Conservation (phyloP, 768 basidiomycete genomes). For the Russula brevipes region DNA sequence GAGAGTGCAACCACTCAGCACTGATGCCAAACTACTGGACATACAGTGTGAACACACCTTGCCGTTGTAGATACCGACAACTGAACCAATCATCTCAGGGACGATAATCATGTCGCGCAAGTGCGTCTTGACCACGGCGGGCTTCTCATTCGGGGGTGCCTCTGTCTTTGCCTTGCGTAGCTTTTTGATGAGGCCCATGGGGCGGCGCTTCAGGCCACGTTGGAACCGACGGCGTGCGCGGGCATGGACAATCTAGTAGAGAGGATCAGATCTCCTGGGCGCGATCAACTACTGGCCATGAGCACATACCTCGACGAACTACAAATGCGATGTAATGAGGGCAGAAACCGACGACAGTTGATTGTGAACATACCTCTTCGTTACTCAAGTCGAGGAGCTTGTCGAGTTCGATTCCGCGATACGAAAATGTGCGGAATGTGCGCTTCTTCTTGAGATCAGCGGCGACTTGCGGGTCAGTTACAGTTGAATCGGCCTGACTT, state of each 20-base stretch:
- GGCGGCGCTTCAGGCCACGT: conserved; percentile 96
- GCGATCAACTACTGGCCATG: background rate
- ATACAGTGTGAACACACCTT: conserved; percentile 49
- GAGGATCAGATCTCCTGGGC: background rate
- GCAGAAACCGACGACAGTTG: background rate
- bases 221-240: conserved; percentile 98
- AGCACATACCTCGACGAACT: conserved; percentile 75
- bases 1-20: background rate
- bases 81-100: conserved; percentile 99
- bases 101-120: conserved; percentile 99
- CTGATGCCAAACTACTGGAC: background rate
- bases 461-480: conserved; percentile 90
- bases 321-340: conserved; percentile 16
- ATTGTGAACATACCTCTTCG: conserved; percentile 69
- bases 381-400: conserved; percentile 95
- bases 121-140: conserved; percentile 97
- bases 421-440: conserved; percentile 98
- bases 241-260: conserved; percentile 79
- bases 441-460: conserved; percentile 98
- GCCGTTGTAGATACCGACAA: conserved; percentile 98
- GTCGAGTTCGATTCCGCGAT: conserved; percentile 97
- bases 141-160: conserved; percentile 98
- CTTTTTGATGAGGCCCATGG: conserved; percentile 99
- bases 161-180: conserved; percentile 99
- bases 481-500: conserved; percentile 64